Evolutionary conservation across 1,284 basidiomycete species (phyloP).

Genomic region (Puccinia triticina): DNA sequence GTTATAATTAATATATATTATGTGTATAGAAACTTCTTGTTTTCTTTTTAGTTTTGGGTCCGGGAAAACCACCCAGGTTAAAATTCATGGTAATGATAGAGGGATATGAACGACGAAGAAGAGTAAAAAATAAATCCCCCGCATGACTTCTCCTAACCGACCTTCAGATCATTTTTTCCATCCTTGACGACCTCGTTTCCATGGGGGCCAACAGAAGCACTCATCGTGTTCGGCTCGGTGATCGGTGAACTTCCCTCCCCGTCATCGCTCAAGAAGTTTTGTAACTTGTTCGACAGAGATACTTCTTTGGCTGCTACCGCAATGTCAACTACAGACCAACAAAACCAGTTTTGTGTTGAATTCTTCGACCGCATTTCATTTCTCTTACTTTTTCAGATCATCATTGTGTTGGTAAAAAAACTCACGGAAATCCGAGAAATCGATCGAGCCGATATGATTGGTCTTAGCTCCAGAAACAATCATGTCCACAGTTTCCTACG

Average conservation of each 20-base stretch:
- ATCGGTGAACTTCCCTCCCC: background rate
- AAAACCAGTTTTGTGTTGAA: background rate
- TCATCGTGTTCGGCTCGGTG: slow-evolving; percentile 20
- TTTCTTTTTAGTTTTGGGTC: background rate
- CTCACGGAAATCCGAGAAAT: slow-evolving; percentile 52
- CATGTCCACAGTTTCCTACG: slow-evolving; percentile 43
- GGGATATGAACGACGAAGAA: slow-evolving; percentile 15
- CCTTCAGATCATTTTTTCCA: background rate
- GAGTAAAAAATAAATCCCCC: slow-evolving; percentile 21
- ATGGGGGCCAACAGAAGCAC: slow-evolving; percentile 21
- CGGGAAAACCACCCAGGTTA: background rate
- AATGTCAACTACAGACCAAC: slow-evolving; percentile 35
- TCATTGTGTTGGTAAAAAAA: background rate
- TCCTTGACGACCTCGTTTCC: slow-evolving; percentile 22
- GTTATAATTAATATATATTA: background rate
- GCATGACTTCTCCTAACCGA: slow-evolving; percentile 31
- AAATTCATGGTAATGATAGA: background rate
- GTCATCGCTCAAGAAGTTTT: slow-evolving; percentile 33
- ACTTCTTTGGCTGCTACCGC: slow-evolving; percentile 49
- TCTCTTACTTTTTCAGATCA: background rate
- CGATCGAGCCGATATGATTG: slow-evolving; percentile 29
- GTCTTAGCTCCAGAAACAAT: slow-evolving; percentile 45
- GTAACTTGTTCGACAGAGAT: slow-evolving; percentile 50
- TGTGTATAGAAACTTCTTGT: background rate
- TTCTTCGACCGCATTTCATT: background rate